Base-by-base conservation (phyloP, 2,329 filamentous ascomycete genomes). In the Penicillium olsonii region DNA sequence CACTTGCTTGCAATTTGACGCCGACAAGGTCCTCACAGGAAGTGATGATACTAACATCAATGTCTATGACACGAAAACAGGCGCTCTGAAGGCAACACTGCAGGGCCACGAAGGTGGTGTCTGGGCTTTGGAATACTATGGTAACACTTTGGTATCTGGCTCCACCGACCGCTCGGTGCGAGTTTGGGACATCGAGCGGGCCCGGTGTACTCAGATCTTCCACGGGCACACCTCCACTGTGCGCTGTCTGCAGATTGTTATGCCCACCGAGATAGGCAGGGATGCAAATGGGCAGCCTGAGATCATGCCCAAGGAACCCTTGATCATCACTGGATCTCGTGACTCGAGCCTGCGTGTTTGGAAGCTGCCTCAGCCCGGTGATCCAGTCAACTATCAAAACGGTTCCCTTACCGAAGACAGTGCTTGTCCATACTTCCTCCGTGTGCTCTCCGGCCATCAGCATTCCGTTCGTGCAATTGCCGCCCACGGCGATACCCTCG, bases 21-120 rank as follows among this genome's bases (percentile, higher is more conserved):
- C 92, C 41, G 92, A 99, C 77, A 97, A 97, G 73, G 96, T 99
- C 59, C 82, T 99, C 59, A 99, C 94, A 1, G 94, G 94, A 20
- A 97, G 92, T 65, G 94, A 99, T 68, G 94, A 99, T 67, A 96
- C 92, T 4, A 86, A 96, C 55, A 99, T 99, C 63, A 92, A 99
- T 63, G 91, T 99, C 26, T 99, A 97, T 69, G 92, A 97, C 66
- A 97, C 94, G 11, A 95, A 94, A 73, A 96, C 92, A 0, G 94
- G 94, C 50, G 87, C 87, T 56, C 75, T 96, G 29, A 84, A 88
- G 40, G 90, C 85, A 64, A 90, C 87, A 56, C 83, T 99, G 2
- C 87, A 92, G 63, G 94, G 94, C 2, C 94, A 99, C 61, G 94
- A 99, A 70, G 94, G 94, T 27, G 94, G 94, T 38, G 94, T 99